Conservation (phyloP, 495 filamentous ascomycete species). For the Penicillium dipodomyicola region DNA sequence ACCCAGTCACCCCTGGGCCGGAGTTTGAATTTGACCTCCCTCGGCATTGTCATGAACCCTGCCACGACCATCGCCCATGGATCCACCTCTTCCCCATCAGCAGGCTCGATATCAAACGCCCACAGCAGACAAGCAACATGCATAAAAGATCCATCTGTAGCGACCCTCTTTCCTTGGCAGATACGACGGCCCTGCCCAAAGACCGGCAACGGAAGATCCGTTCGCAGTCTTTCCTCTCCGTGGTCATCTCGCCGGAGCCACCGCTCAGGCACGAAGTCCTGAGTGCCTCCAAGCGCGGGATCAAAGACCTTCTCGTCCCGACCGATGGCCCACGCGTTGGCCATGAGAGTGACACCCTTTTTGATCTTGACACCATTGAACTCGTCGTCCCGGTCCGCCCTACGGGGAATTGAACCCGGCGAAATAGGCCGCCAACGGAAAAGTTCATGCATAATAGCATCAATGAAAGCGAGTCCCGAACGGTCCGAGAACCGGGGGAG, state of each 20-base stretch:
- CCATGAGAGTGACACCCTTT: conserved; percentile 51
- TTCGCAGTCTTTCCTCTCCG: conserved; percentile 15
- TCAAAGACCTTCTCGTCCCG: conserved; percentile 28
- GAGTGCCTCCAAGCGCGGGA: conserved; percentile 16
- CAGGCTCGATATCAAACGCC: conserved; percentile 30
- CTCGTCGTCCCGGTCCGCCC: conserved; percentile 50
- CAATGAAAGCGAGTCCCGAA: conserved; percentile 28
- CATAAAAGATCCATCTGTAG: conserved; percentile 30
- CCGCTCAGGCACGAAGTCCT: conserved; percentile 29
- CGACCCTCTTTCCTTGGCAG: conserved; percentile 33
- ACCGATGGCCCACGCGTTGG: conserved; percentile 51
- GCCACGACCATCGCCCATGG: conserved; percentile 31
- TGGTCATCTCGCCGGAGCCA: conserved; percentile 18
- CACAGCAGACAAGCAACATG: conserved; percentile 29
- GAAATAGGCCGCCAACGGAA: conserved; percentile 39
- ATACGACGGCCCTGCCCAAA: conserved; percentile 33
- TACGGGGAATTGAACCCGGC: conserved; percentile 45
- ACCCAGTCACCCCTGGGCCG: conserved; percentile 26
- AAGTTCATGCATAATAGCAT: conserved; percentile 34
- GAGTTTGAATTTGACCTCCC: conserved; percentile 21
- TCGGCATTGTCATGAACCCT: conserved; percentile 31
- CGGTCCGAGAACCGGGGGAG: conserved; percentile 33
- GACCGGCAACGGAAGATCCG: conserved; percentile 30
- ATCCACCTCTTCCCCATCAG: conserved; percentile 26
- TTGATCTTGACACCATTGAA: conserved; percentile 50